Conservation (phyloP, 2,329 filamentous ascomycete genomes). For the Atkinsonella hypoxylon region DNA sequence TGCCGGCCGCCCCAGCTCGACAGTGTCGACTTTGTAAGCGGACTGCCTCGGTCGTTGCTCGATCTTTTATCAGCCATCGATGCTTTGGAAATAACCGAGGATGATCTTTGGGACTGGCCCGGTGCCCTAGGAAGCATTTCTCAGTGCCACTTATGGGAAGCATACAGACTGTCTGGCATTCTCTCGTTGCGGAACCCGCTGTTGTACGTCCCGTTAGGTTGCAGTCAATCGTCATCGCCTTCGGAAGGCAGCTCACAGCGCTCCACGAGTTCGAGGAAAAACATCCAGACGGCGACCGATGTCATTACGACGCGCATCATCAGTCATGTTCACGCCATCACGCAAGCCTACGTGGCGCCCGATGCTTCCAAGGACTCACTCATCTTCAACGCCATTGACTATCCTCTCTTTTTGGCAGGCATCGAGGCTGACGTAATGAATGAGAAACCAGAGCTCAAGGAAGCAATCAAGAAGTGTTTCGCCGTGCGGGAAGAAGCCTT, state of each 20-base stretch:
- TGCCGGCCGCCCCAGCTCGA: conserved; percentile 1
- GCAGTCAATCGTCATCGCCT: neutral
- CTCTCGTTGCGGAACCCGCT: conserved; percentile 1
- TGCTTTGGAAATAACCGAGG: neutral
- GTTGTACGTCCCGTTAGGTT: neutral
- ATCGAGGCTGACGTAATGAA: conserved; percentile 1
- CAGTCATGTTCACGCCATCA: conserved; percentile 2
- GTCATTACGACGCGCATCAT: conserved; percentile 1
- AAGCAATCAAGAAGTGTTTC: conserved; percentile 1
- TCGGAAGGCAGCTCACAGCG: neutral
- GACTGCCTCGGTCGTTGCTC: conserved; percentile 1
- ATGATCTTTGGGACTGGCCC: conserved; percentile 4
- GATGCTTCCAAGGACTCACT: neutral
- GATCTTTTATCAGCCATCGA: neutral
- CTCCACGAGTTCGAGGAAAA: neutral
- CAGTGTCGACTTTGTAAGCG: conserved; percentile 2
- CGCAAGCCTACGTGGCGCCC: neutral
- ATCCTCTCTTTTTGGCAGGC: conserved; percentile 1
- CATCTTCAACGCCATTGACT: conserved; percentile 4
- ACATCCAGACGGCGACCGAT: neutral
- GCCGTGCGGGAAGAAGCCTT: neutral
- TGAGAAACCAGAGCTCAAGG: neutral
- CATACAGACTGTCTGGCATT: neutral
- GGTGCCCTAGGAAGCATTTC: neutral
- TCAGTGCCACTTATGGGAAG: conserved; percentile 3